A percentile compares a stretch with the other conserved stretches of the same genome.
phyloP scores from a whole-genome alignment of 106 monocot species.

The Triglochin maritima region DNA sequence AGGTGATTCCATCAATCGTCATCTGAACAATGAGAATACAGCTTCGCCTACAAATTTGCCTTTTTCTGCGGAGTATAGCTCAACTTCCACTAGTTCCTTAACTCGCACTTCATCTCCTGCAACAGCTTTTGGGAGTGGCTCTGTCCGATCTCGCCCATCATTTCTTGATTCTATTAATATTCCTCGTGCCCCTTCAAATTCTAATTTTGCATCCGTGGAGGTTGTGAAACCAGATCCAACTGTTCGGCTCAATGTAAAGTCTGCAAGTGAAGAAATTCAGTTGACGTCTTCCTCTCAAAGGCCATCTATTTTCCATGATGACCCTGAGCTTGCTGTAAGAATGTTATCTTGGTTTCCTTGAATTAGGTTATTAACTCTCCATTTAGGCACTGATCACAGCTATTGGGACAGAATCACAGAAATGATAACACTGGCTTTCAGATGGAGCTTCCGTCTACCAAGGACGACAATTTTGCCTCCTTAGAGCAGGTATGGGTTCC shows the following conservation, averaged over 20 bases:
- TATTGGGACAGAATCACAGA: neutral
- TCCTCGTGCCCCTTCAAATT: constrained; percentile 30
- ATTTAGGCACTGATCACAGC: constrained; percentile 11
- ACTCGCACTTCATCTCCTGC: constrained; percentile 28
- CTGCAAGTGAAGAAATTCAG: constrained; percentile 17
- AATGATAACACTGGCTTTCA: constrained; percentile 12
- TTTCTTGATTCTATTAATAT: constrained; percentile 83
- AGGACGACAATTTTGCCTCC: constrained; percentile 81
- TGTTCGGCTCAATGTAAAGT: constrained; percentile 15
- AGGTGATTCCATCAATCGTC: constrained; percentile 29
- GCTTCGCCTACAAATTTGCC: constrained; percentile 24
- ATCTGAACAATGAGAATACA: constrained; percentile 29
- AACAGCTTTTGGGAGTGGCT: constrained; percentile 20
- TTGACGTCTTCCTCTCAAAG: constrained; percentile 10
- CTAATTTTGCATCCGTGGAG: constrained; percentile 14
- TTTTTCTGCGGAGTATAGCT: constrained; percentile 28
- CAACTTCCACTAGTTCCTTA: constrained; percentile 20
- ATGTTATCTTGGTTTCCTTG: neutral
- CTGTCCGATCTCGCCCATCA: constrained; percentile 52
- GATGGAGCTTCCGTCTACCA: constrained; percentile 20
- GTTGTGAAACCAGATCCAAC: constrained; percentile 24
- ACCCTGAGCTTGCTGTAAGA: constrained; percentile 13
- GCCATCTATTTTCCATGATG: constrained; percentile 7
- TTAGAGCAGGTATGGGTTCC: constrained; percentile 68
- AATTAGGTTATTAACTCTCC: too few relatives aligned